These are phyloP conservation scores for Phytophthora idaei DNA, from an alignment of 352 stramenopile genomes.

Conservation along the genomic window DNA sequence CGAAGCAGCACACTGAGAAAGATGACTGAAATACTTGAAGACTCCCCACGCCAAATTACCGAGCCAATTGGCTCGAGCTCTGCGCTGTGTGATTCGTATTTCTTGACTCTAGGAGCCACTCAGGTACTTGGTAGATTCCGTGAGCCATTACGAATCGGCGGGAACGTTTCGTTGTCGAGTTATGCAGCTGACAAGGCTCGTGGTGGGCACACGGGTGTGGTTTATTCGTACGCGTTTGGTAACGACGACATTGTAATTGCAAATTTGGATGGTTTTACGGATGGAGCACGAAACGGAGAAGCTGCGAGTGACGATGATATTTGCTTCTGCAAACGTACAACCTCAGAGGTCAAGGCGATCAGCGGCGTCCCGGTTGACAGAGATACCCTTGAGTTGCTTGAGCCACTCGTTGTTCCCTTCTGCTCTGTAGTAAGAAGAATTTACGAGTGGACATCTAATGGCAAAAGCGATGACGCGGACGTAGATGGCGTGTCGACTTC, in stretches of 20 bases:
- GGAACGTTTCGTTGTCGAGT: constrained; percentile 35
- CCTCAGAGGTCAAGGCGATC: constrained; percentile 34
- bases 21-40: constrained; percentile 34
- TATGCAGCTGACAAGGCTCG: constrained; percentile 23
- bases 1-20: constrained; percentile 32
- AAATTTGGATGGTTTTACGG: constrained; percentile 10
- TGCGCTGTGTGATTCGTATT: constrained; percentile 30
- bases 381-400: constrained; percentile 34
- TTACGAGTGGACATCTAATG: constrained; percentile 40
- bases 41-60: constrained; percentile 26
- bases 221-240: constrained; percentile 47
- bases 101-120: constrained; percentile 41
- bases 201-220: constrained; percentile 24
- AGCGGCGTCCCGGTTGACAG: constrained; percentile 36
- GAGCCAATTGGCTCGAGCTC: neutral
- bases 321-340: constrained; percentile 29
- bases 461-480: constrained; percentile 13
- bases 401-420: constrained; percentile 43
- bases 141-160: constrained; percentile 46
- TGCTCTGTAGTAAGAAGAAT: constrained; percentile 48
- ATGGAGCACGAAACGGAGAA: constrained; percentile 11
- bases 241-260: constrained; percentile 42
- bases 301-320: constrained; percentile 26
- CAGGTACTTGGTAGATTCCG: constrained; percentile 57
- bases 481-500: constrained; percentile 8